phyloP scores from a whole-genome alignment of 164 flowering plant species.

The Vitis rupestris region DNA sequence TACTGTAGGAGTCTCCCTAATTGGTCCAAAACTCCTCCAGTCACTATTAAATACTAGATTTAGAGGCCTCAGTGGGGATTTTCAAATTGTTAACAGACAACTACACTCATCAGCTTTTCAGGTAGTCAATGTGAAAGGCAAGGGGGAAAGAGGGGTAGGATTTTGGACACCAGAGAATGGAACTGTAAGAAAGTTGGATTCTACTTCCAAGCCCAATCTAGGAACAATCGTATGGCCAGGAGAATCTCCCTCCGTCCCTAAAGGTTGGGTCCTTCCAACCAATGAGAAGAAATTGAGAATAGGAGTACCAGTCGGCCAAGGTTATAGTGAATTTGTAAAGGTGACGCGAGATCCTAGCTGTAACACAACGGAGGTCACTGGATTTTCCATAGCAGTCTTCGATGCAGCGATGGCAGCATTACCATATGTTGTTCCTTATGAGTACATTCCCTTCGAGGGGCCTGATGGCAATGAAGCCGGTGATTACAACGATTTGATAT shows the following conservation, averaged over 20 bases:
- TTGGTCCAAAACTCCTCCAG: slow-evolving; percentile 22
- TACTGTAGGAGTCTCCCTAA: slow-evolving; percentile 14
- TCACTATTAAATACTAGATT: slow-evolving; percentile 20
- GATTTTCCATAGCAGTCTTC: slow-evolving; percentile 40
- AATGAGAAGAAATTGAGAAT: slow-evolving; percentile 28
- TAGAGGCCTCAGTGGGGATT: slow-evolving; percentile 30
- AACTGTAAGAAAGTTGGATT: neutral
- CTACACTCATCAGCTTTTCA: slow-evolving; percentile 21
- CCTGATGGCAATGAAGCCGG: neutral
- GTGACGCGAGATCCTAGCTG: slow-evolving; percentile 10
- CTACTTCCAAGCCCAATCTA: neutral
- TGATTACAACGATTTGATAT: slow-evolving; percentile 7
- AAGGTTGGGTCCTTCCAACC: slow-evolving; percentile 32
- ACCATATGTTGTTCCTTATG: slow-evolving; percentile 7
- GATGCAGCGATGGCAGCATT: slow-evolving; percentile 11
- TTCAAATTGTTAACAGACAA: slow-evolving; percentile 23
- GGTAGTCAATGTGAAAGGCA: slow-evolving; percentile 37
- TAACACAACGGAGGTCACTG: slow-evolving; percentile 10
- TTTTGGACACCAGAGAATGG: slow-evolving; percentile 33
- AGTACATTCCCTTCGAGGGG: slow-evolving; percentile 5
- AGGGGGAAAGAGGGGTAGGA: slow-evolving; percentile 27
- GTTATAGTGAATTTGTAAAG: slow-evolving; percentile 30
- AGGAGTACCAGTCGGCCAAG: slow-evolving; percentile 33
- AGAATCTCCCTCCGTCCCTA: slow-evolving; percentile 19
- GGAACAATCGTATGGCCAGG: slow-evolving; percentile 40